Evolutionary conservation across 2,329 filamentous ascomycete genomes (phyloP), one percentile per base, ranked within the genome.

Genomic region (Cladorrhinum sp.): DNA sequence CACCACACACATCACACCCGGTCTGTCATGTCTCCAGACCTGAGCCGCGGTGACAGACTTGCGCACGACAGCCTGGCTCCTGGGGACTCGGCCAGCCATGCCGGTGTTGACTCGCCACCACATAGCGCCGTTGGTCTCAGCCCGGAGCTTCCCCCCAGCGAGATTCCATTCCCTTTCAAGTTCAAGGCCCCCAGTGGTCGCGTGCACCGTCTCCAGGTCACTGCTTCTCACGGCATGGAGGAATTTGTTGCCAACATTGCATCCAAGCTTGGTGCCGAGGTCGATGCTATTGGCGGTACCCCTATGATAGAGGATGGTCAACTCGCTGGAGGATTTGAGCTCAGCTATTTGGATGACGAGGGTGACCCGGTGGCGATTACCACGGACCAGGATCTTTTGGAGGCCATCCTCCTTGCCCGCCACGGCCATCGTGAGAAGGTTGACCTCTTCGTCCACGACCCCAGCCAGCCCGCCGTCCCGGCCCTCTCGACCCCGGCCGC

Each of bases 351-450:
- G 67, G 95, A 99, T 73, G 94, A 98, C 69, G 95, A 99, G 73
- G 94, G 95, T 60, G 95, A 99, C 73, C 93, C 91, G 0, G 92
- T 99, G 16, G 96, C 93, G 46, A 96, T 99, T 73, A 99, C 95
- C 10, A 96, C 94, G 0, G 92, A 98, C 71, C 89, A 94, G 66
- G 95, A 99, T 73, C 83, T 99, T 48, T 77, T 95, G 1, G 95
- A 99, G 75, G 92, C 95, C 1, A 91, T 99, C 67, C 82, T 88
- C 20, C 83, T 98, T 26, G 91, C 94, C 3, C 88, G 91, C 62
- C 87, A 90, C 61, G 83, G 85, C 51, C 86, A 82, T 67, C 87
- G 86, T 51, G 95, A 98, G 68, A 99, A 99, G 82, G 95, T 99
- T 20, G 95, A 99, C 70, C 83, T 99, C 16, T 98, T 96, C 70